Evolutionary conservation across 2,329 filamentous ascomycete species (phyloP).

Genomic region (Acarospora socialis): DNA sequence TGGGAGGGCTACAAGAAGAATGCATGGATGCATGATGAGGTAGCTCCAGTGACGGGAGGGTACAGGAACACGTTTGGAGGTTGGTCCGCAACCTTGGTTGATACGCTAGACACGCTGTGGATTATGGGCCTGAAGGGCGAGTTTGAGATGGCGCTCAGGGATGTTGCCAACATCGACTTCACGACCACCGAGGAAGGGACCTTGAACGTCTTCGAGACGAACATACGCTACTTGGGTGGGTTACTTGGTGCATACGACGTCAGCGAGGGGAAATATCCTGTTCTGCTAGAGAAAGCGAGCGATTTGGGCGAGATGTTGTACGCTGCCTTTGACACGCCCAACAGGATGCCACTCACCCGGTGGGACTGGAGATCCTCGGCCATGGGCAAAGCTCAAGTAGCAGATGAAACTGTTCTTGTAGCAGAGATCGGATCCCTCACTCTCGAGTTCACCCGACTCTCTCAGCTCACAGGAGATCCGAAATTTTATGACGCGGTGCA

Average conservation of each 20-base stretch:
- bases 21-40: conserved; percentile 52
- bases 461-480: conserved; percentile 45
- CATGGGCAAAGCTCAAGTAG: conserved; percentile 17
- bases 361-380: conserved; percentile 39
- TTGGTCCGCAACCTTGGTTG: conserved; percentile 55
- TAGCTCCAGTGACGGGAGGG: conserved; percentile 41
- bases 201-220: conserved; percentile 58
- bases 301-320: conserved; percentile 52
- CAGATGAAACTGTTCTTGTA: conserved; percentile 17
- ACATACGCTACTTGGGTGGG: conserved; percentile 56
- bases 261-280: conserved; percentile 37
- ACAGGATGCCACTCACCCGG: conserved; percentile 47
- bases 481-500: conserved; percentile 49
- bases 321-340: conserved; percentile 53
- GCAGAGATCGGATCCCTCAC: conserved; percentile 44
- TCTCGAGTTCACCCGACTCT: conserved; percentile 50
- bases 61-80: conserved; percentile 47
- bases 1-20: conserved; percentile 47
- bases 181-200: conserved; percentile 34
- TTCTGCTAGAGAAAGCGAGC: conserved; percentile 46
- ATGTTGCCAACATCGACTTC: conserved; percentile 48
- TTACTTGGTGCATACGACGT: conserved; percentile 57
- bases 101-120: conserved; percentile 56
- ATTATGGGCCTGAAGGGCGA: conserved; percentile 54
- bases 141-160: conserved; percentile 48